Conservation (phyloP, 2,329 filamentous ascomycete species). For the Alternaria viburni region DNA sequence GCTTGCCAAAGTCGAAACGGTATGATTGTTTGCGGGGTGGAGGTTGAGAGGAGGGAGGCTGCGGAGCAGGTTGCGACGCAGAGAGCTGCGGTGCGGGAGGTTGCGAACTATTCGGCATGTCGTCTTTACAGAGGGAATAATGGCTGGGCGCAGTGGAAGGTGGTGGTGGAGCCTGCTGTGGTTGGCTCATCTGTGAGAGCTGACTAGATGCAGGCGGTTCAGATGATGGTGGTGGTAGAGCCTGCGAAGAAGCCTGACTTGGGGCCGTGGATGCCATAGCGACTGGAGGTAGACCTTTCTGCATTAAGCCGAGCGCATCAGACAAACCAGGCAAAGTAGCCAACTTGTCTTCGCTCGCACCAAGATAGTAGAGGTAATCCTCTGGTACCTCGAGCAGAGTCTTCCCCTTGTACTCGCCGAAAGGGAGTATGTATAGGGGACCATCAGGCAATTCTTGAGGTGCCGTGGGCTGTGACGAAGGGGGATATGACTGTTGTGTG, state of each 20-base stretch:
- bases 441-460: rapidly evolving
- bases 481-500: neutral
- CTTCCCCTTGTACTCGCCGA: neutral
- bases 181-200: too few species aligned
- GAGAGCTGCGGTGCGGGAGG: neutral
- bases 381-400: neutral
- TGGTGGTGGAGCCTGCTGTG: neutral
- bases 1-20: neutral
- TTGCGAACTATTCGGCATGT: neutral
- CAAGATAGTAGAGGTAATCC: neutral
- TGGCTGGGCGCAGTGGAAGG: neutral
- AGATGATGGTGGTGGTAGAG: neutral
- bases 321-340: neutral
- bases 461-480: neutral
- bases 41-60: neutral
- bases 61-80: neutral
- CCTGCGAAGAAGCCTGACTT: rapidly evolving
- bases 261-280: rapidly evolving
- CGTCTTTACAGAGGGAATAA: neutral
- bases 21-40: neutral
- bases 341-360: neutral
- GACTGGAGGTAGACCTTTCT: neutral
- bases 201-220: neutral
- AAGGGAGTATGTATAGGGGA: neutral
- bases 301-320: neutral